These are phyloP conservation scores for Lachancea lanzarotensis DNA, from an alignment of 805 yeast species.

Conservation along the genomic window DNA sequence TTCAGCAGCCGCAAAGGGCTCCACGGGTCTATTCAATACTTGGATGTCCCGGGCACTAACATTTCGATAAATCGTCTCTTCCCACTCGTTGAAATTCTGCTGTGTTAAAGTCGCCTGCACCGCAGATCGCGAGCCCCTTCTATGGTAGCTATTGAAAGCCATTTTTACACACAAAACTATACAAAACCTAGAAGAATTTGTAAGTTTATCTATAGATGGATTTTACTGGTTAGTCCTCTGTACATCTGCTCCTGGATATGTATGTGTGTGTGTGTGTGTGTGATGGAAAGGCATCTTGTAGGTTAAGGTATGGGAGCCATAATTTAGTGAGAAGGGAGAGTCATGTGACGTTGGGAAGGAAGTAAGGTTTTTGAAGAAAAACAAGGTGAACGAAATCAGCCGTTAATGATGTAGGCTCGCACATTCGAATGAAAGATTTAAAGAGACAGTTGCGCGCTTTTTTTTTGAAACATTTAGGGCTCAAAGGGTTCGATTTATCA, in stretches of 20 bases:
- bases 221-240: neutral
- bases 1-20: neutral
- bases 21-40: conserved; percentile 16
- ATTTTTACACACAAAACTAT: neutral
- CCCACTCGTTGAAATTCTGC: conserved; percentile 7
- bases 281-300: neutral
- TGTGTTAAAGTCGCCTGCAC: conserved; percentile 16
- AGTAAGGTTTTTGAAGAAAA: no score
- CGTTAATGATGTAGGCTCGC: no score
- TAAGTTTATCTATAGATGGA: neutral
- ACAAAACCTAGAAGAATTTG: neutral
- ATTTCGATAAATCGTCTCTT: neutral
- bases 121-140: conserved; percentile 18
- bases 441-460: no score
- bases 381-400: no score
- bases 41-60: conserved; percentile 11
- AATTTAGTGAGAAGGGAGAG: no score
- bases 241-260: neutral
- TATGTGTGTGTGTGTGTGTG: neutral
- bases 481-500: no score
- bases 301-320: no score
- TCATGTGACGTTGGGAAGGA: no score
- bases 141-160: conserved; percentile 15
- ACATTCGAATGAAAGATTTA: no score
- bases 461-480: no score